These are phyloP conservation scores for Eremothecium cymbalariae DNA, from an alignment of 1,139 yeast genomes.

Conservation along the genomic window DNA sequence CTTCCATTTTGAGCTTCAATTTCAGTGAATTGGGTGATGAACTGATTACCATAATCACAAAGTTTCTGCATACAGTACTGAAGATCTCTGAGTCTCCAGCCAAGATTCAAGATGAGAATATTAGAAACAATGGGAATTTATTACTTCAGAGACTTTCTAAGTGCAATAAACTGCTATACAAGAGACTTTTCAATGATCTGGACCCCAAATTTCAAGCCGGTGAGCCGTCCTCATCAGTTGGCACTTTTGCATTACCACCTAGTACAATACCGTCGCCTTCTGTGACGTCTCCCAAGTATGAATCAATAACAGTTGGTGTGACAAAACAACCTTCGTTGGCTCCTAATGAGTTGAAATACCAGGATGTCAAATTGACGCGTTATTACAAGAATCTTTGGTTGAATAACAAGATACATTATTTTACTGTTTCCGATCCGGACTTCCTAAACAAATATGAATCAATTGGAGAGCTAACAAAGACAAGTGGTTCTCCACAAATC, in stretches of 20 bases:
- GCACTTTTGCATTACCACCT: slow-evolving; percentile 6
- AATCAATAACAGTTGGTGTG: slow-evolving; percentile 14
- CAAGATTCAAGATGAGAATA: slow-evolving; percentile 13
- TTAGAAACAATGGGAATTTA: slow-evolving; percentile 15
- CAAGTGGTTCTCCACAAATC: slow-evolving; percentile 7
- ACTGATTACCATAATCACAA: slow-evolving; percentile 23
- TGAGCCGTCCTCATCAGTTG: slow-evolving; percentile 5
- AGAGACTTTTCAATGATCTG: slow-evolving; percentile 16
- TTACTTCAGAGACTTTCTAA: slow-evolving; percentile 19
- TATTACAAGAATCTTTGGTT: slow-evolving; percentile 32
- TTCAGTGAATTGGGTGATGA: slow-evolving; percentile 14
- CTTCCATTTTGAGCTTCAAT: slow-evolving; percentile 18
- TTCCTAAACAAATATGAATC: slow-evolving; percentile 25
- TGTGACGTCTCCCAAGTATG: slow-evolving; percentile 27
- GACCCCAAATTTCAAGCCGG: slow-evolving; percentile 22
- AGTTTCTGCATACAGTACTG: slow-evolving; percentile 23
- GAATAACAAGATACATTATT: slow-evolving; percentile 27
- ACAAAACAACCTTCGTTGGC: slow-evolving; percentile 17
- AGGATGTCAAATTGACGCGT: slow-evolving; percentile 27
- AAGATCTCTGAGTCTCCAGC: slow-evolving; percentile 15
- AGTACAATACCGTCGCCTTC: slow-evolving; percentile 23
- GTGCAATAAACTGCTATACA: slow-evolving; percentile 22
- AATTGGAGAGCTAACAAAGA: slow-evolving; percentile 16
- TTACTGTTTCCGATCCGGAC: slow-evolving; percentile 23
- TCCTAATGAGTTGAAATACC: slow-evolving; percentile 18